phyloP scores from a whole-genome alignment of 169 alveolate species.

The Cryptosporidium andersoni region DNA sequence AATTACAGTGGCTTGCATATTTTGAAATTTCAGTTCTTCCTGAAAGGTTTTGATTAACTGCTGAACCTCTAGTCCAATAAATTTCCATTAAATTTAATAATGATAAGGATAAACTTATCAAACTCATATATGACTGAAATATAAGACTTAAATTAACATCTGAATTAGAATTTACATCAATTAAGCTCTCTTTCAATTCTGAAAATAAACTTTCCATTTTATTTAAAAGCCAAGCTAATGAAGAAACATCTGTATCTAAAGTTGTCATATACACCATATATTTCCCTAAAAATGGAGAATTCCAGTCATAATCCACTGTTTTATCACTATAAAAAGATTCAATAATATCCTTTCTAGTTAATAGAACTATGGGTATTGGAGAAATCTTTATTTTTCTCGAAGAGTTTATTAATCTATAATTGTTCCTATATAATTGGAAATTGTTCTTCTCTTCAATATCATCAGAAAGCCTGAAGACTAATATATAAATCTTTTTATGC shows the following conservation, averaged over 20 bases:
- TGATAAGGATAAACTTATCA: no score
- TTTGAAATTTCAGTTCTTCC: no score
- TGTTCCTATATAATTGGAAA: not conserved
- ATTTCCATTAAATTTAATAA: constrained; percentile 21
- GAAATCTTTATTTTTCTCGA: constrained; percentile 11
- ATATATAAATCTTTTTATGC: no score
- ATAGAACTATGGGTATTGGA: constrained; percentile 21
- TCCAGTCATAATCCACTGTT: not conserved
- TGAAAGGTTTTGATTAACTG: not conserved
- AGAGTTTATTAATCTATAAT: constrained; percentile 44
- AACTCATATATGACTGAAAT: no score
- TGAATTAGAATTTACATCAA: no score
- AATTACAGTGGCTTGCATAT: no score
- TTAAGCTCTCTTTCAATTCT: not conserved
- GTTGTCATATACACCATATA: constrained; percentile 15
- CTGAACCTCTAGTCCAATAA: constrained; percentile 57
- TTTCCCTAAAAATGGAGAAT: constrained; percentile 35
- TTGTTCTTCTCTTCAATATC: not conserved
- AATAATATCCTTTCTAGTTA: not conserved
- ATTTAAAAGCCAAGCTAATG: constrained; percentile 19
- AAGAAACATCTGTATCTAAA: constrained; percentile 14
- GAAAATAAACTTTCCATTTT: not conserved
- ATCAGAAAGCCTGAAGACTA: not conserved
- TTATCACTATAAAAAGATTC: not conserved
- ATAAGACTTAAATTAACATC: no score